Evolutionary conservation across 1,284 basidiomycete genomes (phyloP), one percentile per base, ranked within the genome.

Genomic region (Marasmius tenuissimus): DNA sequence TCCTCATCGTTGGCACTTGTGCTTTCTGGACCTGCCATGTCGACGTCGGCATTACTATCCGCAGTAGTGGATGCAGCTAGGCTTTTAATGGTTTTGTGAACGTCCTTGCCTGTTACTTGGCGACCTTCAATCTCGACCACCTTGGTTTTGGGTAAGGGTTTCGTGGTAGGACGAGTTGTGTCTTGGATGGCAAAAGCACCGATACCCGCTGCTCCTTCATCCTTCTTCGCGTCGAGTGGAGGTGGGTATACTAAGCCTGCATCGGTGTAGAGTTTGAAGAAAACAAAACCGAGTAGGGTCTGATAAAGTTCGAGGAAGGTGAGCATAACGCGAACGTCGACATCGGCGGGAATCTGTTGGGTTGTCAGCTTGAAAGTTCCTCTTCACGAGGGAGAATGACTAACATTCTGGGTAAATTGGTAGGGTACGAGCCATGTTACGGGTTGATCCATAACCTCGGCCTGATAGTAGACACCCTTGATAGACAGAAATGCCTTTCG

Each of bases 291-390:
- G 51, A 98, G 87, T 12, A 98, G 79, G 1, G 97, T 99, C 78
- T 99, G 96, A 78, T 99, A 99, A 9, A 99, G 85, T 76, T 99
- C 97, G 71, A 99, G 80, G 84, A 99, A 99, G 11, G 97, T 99
- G 68, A 98, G 79, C 91, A 99, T 97, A 60, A 99, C 97, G 57
- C 97, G 91, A 72, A 98, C 93, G 76, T 99, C 97, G 66, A 99
- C 96, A 71, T 99, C 97, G 54, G 88, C 76, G 8, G 97, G 97
- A 62, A 98, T 89, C 94, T 96, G 67, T 12, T n/a, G 61, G 45
- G 45, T 66, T 5, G 50, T 61, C 61, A 11, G 67, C 60, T 52
- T 63, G 57, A 64, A 33, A 60, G 12, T 11, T 20, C 14, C 20
- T 49, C 27, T n/a, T 47, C 45, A 18, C 20, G 50, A 3, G 59